A percentile compares a stretch with the other conserved stretches of the same genome.
Evolutionary conservation across 805 yeast genomes (phyloP).

Genomic region (Schwanniomyces vanrijiae): DNA sequence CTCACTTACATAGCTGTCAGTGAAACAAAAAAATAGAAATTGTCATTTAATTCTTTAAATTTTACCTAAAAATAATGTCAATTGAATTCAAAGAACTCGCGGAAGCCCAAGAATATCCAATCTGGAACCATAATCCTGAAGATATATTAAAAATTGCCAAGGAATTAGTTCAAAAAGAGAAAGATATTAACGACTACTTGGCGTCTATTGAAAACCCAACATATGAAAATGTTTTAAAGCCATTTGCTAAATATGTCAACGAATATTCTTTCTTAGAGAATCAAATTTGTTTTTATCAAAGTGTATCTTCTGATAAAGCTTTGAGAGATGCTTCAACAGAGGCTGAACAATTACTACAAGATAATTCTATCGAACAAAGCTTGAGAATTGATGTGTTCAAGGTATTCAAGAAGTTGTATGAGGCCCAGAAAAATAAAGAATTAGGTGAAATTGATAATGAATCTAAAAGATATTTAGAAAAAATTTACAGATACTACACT

Average conservation of each 20-base stretch:
- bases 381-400: constrained; percentile 65
- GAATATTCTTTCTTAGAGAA: constrained; percentile 42
- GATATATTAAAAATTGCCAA: constrained; percentile 45
- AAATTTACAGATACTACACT: constrained; percentile 54
- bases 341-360: constrained; percentile 58
- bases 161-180: constrained; percentile 42
- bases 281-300: constrained; percentile 67
- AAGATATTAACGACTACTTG: constrained; percentile 50
- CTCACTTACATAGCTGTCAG: not conserved
- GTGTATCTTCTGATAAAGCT: constrained; percentile 64
- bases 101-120: constrained; percentile 27
- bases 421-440: constrained; percentile 30
- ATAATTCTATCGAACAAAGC: constrained; percentile 61
- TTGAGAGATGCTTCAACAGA: constrained; percentile 69
- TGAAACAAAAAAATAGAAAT: not conserved
- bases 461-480: constrained; percentile 55
- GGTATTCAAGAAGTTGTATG: constrained; percentile 54
- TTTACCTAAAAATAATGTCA: constrained; percentile 6
- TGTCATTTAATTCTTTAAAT: not conserved
- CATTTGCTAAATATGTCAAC: constrained; percentile 54
- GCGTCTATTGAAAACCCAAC: constrained; percentile 51
- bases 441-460: constrained; percentile 46
- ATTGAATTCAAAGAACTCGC: constrained; percentile 11
- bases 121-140: constrained; percentile 62
- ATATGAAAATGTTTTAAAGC: constrained; percentile 55